Evolutionary conservation across 1,284 basidiomycete species (phyloP).

Genomic region (Rhodotorula mucilaginosa): DNA sequence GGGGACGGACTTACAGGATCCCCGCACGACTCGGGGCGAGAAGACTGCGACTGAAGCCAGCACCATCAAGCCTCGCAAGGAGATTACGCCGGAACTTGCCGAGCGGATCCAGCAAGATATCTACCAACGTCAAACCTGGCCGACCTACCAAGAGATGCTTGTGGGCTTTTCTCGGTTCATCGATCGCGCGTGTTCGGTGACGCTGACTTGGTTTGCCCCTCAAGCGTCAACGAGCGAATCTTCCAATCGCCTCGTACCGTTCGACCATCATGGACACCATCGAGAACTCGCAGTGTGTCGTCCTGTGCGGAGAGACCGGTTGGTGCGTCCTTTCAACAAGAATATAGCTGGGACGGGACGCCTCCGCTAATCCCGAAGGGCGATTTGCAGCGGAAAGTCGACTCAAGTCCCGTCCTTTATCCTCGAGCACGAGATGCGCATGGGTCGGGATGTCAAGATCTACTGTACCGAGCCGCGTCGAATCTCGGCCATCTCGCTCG

Average conservation of each 20-base stretch:
- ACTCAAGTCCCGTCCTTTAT: conserved; percentile 96
- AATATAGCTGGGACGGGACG: not conserved
- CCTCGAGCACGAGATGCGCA: conserved; percentile 81
- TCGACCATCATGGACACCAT: conserved; percentile 70
- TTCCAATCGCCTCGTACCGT: conserved; percentile 87
- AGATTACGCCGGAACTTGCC: conserved; percentile 25
- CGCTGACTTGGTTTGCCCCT: not conserved
- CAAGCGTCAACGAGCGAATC: conserved; percentile 43
- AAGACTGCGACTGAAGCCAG: conserved; percentile 10
- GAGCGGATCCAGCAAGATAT: conserved; percentile 60
- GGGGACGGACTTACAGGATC: conserved; percentile 9
- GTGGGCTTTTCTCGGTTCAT: conserved; percentile 54
- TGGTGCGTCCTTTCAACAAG: conserved; percentile 58
- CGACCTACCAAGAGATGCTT: conserved; percentile 81
- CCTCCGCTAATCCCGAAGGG: not conserved
- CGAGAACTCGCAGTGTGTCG: conserved; percentile 78
- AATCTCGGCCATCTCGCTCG: conserved; percentile 95
- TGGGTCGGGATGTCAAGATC: conserved; percentile 83
- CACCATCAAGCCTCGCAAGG: conserved; percentile 5
- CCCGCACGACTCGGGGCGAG: conserved; percentile 7
- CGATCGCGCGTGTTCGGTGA: not conserved
- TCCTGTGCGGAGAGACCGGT: conserved; percentile 95
- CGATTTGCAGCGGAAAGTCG: conserved; percentile 77
- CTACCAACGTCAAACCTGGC: conserved; percentile 59
- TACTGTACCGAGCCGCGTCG: conserved; percentile 94